Conservation (phyloP, 805 yeast genomes). For the Candida ulmi region DNA sequence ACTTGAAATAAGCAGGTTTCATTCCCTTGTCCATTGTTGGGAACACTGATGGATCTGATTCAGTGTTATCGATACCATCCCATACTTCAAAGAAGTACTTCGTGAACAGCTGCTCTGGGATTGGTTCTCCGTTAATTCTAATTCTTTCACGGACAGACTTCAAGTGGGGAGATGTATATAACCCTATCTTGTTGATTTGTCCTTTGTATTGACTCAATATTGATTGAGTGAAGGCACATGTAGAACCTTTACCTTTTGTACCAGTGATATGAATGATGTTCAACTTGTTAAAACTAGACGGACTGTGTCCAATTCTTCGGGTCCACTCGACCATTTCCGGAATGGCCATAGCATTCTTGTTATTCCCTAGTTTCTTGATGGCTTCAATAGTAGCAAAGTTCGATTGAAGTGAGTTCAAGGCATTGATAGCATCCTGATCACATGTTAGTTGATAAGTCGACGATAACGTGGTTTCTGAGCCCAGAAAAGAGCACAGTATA, state of each 20-base stretch:
- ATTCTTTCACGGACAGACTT: slow-evolving; percentile 90
- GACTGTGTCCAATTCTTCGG: slow-evolving; percentile 59
- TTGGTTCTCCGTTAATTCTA: slow-evolving; percentile 80
- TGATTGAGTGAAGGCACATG: slow-evolving; percentile 89
- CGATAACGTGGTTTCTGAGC: background rate
- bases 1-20: slow-evolving; percentile 92
- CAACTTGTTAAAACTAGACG: slow-evolving; percentile 62
- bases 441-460: background rate
- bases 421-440: slow-evolving; percentile 65
- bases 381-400: slow-evolving; percentile 89
- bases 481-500: background rate
- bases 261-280: slow-evolving; percentile 93
- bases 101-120: slow-evolving; percentile 74
- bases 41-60: slow-evolving; percentile 49
- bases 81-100: slow-evolving; percentile 92
- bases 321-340: slow-evolving; percentile 86
- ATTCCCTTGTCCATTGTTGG: slow-evolving; percentile 70
- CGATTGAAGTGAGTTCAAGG: slow-evolving; percentile 83
- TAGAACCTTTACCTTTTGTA: slow-evolving; percentile 97
- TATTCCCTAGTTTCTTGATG: slow-evolving; percentile 57
- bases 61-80: slow-evolving; percentile 64
- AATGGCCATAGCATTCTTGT: slow-evolving; percentile 61
- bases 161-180: slow-evolving; percentile 96
- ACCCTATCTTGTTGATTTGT: slow-evolving; percentile 62
- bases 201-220: slow-evolving; percentile 59